A percentile compares a stretch with the other conserved stretches of the same genome.
These are phyloP conservation scores for Fraxinus xanthoxyloides DNA, from an alignment of 305 asterid genomes.

Conservation along the genomic window DNA sequence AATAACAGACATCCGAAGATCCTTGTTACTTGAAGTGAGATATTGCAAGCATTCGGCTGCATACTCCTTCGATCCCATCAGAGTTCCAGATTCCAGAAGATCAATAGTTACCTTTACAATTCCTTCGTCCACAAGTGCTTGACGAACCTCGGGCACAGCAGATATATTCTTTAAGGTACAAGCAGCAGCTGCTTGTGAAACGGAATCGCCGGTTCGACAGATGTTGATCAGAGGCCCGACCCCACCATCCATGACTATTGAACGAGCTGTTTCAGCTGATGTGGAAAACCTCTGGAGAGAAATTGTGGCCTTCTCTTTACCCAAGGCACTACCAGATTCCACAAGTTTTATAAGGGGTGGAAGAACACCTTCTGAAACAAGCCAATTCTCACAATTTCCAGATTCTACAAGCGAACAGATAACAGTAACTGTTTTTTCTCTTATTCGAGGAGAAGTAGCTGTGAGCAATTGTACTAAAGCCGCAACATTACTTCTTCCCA, in stretches of 20 bases:
- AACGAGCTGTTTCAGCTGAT: constrained; percentile 60
- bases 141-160: constrained; percentile 64
- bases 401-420: constrained; percentile 77
- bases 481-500: constrained; percentile 68
- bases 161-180: constrained; percentile 75
- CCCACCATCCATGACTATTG: constrained; percentile 80
- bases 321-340: constrained; percentile 71
- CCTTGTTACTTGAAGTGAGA: constrained; percentile 55
- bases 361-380: constrained; percentile 75
- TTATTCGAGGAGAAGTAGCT: constrained; percentile 71
- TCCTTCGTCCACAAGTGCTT: constrained; percentile 68
- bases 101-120: constrained; percentile 57
- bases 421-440: constrained; percentile 65
- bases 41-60: constrained; percentile 83
- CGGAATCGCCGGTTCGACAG: constrained; percentile 60
- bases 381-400: constrained; percentile 66
- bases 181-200: constrained; percentile 74
- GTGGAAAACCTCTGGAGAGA: constrained; percentile 74
- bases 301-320: constrained; percentile 73
- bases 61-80: constrained; percentile 69
- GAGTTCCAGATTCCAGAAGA: constrained; percentile 59
- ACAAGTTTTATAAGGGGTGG: constrained; percentile 79
- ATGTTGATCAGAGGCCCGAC: constrained; percentile 65
- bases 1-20: constrained; percentile 47
- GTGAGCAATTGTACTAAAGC: constrained; percentile 73